Base-by-base conservation (phyloP, 1,284 basidiomycete genomes). In the Trichosporon inkin region DNA sequence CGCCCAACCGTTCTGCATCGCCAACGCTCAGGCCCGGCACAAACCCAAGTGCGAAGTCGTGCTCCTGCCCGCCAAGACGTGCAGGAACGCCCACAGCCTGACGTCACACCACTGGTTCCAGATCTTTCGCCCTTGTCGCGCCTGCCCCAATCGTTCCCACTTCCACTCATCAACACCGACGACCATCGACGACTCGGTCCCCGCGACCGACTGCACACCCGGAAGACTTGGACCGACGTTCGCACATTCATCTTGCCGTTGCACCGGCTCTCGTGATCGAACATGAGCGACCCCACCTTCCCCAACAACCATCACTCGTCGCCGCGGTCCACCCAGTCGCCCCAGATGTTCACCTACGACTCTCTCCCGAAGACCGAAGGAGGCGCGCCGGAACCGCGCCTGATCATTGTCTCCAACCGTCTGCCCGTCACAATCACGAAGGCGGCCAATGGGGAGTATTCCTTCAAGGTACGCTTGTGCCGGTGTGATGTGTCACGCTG, bases 381-480 rank as follows among this genome's bases (percentile, higher is more conserved):
- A 13, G 17, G 28, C 10, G 55, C 51, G 1, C 69, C 70, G 35
- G 71, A 73, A 66, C 83, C 83, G 61, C 87, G 92, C 66, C 87
- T 98, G 81, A 90, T 98, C 80, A 90, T 98, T 72, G 92, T 98
- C 72, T 92, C 91, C 56, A 98, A 97, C 80, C 87, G 94, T 60
- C 86, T 98, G 63, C 94, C 94, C 24, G 84, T 96, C 63, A 94
- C 92, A 47, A 94, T 95, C 72, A 88, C 81, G 73, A 92, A 91
- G 79, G 90, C 94, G 83, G 85, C 82, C 20, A 80, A 83, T 53
- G 92, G 92, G 72, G 87, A 93, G 76, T 96, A 93, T 79, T 88
- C 92, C 80, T 96, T 93, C 85, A 92, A 93, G 70, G 78, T 76
- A 54, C 55, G 76, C 57, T 32, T 17, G n/a, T n/a, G 28, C 16